Conservation (phyloP, 805 yeast species). For the Candida xiaguanensis region DNA sequence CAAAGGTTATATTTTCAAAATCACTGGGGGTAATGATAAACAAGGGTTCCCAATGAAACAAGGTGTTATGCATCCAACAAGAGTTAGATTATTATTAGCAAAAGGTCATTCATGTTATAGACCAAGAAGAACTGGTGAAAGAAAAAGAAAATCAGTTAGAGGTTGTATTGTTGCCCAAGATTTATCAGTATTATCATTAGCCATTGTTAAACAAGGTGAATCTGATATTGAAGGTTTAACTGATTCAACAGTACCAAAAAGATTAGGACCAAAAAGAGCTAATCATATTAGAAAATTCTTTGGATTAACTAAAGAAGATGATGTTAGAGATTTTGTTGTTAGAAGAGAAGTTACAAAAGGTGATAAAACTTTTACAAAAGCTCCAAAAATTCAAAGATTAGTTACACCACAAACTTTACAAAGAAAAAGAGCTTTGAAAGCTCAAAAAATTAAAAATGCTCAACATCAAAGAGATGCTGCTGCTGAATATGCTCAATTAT, state of each 20-base stretch:
- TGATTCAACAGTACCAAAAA: constrained; percentile 92
- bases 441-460: constrained; percentile 93
- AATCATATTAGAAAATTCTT: constrained; percentile 99
- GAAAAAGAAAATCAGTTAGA: constrained; percentile 99
- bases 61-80: constrained; percentile 99
- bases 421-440: constrained; percentile 96
- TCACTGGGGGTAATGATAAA: constrained; percentile 99
- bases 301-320: constrained; percentile 94
- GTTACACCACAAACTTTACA: constrained; percentile 98
- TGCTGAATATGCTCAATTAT: constrained; percentile 98
- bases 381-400: constrained; percentile 99
- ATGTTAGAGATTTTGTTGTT: constrained; percentile 84
- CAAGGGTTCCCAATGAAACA: constrained; percentile 99
- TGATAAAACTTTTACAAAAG: constrained; percentile 98
- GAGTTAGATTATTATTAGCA: constrained; percentile 92
- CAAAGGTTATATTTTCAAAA: constrained; percentile 98
- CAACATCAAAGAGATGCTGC: constrained; percentile 99
- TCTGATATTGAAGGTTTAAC: constrained; percentile 94
- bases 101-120: constrained; percentile 98
- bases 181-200: constrained; percentile 91
- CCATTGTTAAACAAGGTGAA: constrained; percentile 97
- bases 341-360: constrained; percentile 98
- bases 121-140: constrained; percentile 99
- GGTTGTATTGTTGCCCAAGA: constrained; percentile 98
- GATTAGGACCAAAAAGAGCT: constrained; percentile 99